Evolutionary conservation across 1,284 basidiomycete genomes (phyloP).

Genomic region (Trametes pubescens): DNA sequence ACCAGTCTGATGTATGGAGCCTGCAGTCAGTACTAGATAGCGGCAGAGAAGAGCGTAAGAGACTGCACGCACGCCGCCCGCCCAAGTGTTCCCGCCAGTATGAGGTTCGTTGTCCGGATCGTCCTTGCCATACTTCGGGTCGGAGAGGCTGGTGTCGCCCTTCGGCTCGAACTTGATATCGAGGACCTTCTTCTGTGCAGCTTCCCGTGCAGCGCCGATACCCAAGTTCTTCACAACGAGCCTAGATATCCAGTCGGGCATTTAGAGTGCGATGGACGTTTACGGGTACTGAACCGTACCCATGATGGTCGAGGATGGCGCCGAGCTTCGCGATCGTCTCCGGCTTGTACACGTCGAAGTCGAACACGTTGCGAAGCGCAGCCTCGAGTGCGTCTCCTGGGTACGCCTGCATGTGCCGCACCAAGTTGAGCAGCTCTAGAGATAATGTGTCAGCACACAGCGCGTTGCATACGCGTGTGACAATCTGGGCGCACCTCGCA

Average conservation of each 20-base stretch:
- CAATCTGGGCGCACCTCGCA: slow-evolving; percentile 54
- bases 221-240: slow-evolving; percentile 61
- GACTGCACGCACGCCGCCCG: slow-evolving; percentile 61
- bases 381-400: slow-evolving; percentile 62
- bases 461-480: background rate
- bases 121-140: slow-evolving; percentile 67
- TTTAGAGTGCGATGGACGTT: no score
- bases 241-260: slow-evolving; percentile 40
- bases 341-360: slow-evolving; percentile 71
- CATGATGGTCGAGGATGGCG: slow-evolving; percentile 64
- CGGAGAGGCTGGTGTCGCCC: slow-evolving; percentile 51
- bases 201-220: slow-evolving; percentile 61
- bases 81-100: slow-evolving; percentile 66
- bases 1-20: slow-evolving; percentile 53
- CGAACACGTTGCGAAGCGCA: slow-evolving; percentile 68
- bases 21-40: background rate
- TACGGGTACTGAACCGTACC: slow-evolving; percentile 44
- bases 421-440: slow-evolving; percentile 69
- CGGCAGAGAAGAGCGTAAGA: background rate
- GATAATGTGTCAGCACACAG: background rate
- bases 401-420: slow-evolving; percentile 67
- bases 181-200: slow-evolving; percentile 55
- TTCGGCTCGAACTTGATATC: slow-evolving; percentile 67
- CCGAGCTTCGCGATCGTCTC: slow-evolving; percentile 68
- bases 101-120: slow-evolving; percentile 63